These are phyloP conservation scores for Termitomyces sp. DNA, from an alignment of 768 basidiomycete species.

Conservation along the genomic window DNA sequence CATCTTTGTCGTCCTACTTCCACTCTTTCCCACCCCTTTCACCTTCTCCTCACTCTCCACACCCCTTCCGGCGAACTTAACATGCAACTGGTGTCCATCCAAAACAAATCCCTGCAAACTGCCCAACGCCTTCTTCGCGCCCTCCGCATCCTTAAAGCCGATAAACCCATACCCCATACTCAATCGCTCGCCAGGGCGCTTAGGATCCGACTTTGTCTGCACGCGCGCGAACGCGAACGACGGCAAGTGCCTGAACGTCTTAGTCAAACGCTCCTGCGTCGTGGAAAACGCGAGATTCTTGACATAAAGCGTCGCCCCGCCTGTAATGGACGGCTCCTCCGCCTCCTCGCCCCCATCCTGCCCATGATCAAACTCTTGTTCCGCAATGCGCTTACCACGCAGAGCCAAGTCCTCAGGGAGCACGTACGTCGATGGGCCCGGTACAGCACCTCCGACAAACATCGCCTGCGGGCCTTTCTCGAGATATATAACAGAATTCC, in stretches of 20 bases:
- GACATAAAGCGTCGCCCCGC: conserved; percentile 83
- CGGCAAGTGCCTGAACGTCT: conserved; percentile 69
- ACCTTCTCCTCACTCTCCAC: conserved; percentile 38
- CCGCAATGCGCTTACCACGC: conserved; percentile 35
- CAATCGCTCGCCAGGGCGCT: conserved; percentile 53
- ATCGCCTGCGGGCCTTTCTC: conserved; percentile 89
- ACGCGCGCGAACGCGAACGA: conserved; percentile 84
- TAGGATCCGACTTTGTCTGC: conserved; percentile 87
- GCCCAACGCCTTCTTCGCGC: conserved; percentile 67
- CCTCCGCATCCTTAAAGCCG: conserved; percentile 75
- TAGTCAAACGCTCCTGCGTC: conserved; percentile 62
- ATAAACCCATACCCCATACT: conserved; percentile 98
- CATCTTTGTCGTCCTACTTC: conserved; percentile 83
- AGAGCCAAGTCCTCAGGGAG: conserved; percentile 8
- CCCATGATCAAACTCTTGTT: conserved; percentile 23
- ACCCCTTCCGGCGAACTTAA: conserved; percentile 85
- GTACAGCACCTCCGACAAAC: conserved; percentile 47
- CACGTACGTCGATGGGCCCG: conserved; percentile 9
- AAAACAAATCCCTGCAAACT: conserved; percentile 78
- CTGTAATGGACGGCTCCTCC: conserved; percentile 39
- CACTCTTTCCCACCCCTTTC: conserved; percentile 29
- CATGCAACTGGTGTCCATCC: conserved; percentile 80
- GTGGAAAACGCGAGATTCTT: conserved; percentile 97
- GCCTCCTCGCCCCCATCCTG: conserved; percentile 26
- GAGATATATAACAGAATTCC: conserved; percentile 86